Conservation (phyloP, 768 basidiomycete genomes). For the Leccinum subtestaceum region DNA sequence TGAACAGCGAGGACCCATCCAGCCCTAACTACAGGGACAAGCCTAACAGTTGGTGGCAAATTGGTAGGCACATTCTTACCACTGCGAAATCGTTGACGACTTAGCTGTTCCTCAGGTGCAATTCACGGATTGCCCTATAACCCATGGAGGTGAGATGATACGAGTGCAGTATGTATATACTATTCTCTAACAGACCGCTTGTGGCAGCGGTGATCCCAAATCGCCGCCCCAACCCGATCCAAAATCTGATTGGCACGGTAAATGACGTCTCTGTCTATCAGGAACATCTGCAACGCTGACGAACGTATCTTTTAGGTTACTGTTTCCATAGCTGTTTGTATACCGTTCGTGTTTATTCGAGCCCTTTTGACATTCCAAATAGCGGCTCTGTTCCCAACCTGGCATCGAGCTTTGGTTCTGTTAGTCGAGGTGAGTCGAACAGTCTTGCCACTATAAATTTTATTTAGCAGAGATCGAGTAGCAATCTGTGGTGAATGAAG, state of each 20-base stretch:
- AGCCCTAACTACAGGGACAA: conserved; percentile 11
- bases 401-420: no score
- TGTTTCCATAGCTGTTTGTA: conserved; percentile 19
- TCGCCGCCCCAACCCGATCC: neutral
- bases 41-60: conserved; percentile 24
- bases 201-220: conserved; percentile 16
- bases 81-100: neutral
- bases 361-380: no score
- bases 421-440: no score
- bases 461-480: no score
- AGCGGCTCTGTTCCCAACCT: no score
- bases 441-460: no score
- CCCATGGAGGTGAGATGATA: conserved; percentile 9
- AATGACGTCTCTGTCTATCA: neutral
- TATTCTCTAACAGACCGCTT: neutral
- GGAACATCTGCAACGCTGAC: neutral
- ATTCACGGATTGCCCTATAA: conserved; percentile 22
- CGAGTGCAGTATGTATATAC: no score
- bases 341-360: no score
- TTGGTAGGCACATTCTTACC: conserved; percentile 3
- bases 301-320: conserved; percentile 10
- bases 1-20: neutral
- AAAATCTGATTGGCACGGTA: conserved; percentile 11
- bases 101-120: neutral
- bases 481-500: no score